Conservation (phyloP, 73 alveolate genomes). For the Symbiodinium natans region DNA sequence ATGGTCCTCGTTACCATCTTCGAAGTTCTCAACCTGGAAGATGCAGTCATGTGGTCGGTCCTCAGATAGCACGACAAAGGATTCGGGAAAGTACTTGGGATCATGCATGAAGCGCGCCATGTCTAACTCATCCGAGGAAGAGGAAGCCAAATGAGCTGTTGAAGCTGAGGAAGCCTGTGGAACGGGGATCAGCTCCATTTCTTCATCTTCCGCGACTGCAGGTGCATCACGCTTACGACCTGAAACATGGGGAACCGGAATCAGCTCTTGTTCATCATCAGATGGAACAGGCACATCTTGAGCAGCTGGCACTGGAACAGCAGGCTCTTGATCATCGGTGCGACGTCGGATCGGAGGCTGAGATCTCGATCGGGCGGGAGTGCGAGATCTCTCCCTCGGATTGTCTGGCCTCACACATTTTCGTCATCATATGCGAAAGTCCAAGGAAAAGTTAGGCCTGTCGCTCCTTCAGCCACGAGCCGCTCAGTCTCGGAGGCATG, state of each 20-base stretch:
- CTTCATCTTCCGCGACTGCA: not conserved
- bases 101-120: not conserved
- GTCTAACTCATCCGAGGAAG: not conserved
- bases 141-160: not conserved
- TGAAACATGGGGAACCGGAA: not conserved
- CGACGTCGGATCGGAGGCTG: not conserved
- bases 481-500: conserved; percentile 7
- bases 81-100: not conserved
- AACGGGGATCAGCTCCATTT: not conserved
- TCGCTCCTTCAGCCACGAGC: not conserved
- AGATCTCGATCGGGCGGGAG: not conserved
- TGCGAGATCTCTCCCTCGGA: not conserved
- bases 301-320: not conserved
- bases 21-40: not conserved
- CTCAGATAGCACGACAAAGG: not conserved
- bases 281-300: not conserved
- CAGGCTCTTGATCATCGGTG: not conserved
- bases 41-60: not conserved
- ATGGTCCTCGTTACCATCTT: not conserved
- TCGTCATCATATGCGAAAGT: not conserved
- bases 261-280: not conserved
- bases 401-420: not conserved
- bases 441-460: not conserved
- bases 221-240: not conserved
- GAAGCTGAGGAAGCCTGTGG: not conserved